Evolutionary conservation across 305 asterid genomes (phyloP), one percentile per base, ranked within the genome.

Genomic region (Petunia hybrid): DNA sequence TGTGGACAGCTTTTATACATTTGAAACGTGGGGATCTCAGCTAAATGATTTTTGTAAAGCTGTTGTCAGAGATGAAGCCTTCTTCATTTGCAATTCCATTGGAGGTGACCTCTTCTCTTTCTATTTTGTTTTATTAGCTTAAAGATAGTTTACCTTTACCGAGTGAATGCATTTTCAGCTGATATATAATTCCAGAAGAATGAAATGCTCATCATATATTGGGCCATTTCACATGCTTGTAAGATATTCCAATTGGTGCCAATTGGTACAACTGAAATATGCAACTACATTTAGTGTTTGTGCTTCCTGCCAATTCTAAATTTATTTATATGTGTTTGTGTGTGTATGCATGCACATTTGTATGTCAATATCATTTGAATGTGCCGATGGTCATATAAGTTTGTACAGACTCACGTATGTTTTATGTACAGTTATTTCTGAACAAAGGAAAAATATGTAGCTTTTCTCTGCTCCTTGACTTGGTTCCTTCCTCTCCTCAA

Each of bases 21-120:
- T 95, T 82, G 99, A 94, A 92, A 95, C 99, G 66, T 95, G 99
- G 99, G 98, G 88, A 77, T 84, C 86, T 82, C 99, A 95, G 86
- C 85, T 95, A 83, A 95, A 95, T 80, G 98, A 95, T 87, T 95
- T 95, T 81, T 95, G 97, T 65, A 85, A 8, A 63, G 96, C 88
- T 80, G 87, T 94, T 41, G 91, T 94, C 66, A 86, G 83, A 85
- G 97, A 87, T 75, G 79, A 89, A 78, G 98, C 91, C 60, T 95
- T 92, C 90, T 92, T 92, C 82, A 87, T 90, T 84, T 94, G 99
- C 93, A 95, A 95, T 77, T 95, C 99, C 61, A 95, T 95, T 57
- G 99, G 99, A 91, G 99, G 99, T 95, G 81, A 86, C 76, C 63
- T 79, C 84, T 41, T 77, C 56, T 53, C 78, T 63, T 68, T 60